phyloP scores from a whole-genome alignment of 1,139 yeast genomes.

The Saccharomycopsis phalli region DNA sequence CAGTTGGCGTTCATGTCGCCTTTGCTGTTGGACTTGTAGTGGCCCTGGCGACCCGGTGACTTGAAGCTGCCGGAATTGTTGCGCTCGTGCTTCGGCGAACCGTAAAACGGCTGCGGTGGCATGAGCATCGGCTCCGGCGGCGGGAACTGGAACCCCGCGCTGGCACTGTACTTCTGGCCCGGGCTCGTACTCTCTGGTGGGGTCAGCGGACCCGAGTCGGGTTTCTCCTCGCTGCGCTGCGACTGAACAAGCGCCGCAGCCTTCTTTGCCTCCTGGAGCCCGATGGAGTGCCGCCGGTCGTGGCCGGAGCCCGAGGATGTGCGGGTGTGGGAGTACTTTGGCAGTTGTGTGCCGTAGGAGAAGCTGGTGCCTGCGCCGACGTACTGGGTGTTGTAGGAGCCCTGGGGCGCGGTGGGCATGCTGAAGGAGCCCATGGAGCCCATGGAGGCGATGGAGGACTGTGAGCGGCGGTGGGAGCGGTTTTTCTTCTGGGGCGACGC shows the following conservation, averaged over 20 bases:
- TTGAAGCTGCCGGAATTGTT: constrained; percentile 20
- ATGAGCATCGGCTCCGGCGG: constrained; percentile 24
- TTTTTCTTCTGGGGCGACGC: constrained; percentile 21
- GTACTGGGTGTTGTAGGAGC: constrained; percentile 17
- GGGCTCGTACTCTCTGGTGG: constrained; percentile 12
- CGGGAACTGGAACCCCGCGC: constrained; percentile 45
- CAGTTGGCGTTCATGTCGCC: constrained; percentile 52
- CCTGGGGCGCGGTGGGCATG: constrained; percentile 20
- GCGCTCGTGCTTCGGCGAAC: constrained; percentile 15
- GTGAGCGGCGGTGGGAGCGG: constrained; percentile 25
- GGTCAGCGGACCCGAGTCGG: constrained; percentile 13
- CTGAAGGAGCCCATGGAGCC: constrained; percentile 27
- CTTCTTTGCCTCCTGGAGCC: constrained; percentile 88
- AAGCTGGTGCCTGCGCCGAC: constrained; percentile 19
- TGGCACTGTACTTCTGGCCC: constrained; percentile 10
- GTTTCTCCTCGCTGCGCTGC: constrained; percentile 29
- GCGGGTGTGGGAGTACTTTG: constrained; percentile 8
- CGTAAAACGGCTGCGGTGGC: constrained; percentile 19
- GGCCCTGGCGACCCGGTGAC: constrained; percentile 34
- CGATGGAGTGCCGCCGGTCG: constrained; percentile 83
- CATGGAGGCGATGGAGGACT: constrained; percentile 26
- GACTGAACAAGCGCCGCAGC: constrained; percentile 93
- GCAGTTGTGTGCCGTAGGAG: constrained; percentile 16
- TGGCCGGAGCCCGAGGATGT: constrained; percentile 44
- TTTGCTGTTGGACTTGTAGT: constrained; percentile 48